A percentile compares a stretch with the other conserved stretches of the same genome.
Evolutionary conservation across 306 rosid species (phyloP).

Genomic region (Citrullus colocynthis): DNA sequence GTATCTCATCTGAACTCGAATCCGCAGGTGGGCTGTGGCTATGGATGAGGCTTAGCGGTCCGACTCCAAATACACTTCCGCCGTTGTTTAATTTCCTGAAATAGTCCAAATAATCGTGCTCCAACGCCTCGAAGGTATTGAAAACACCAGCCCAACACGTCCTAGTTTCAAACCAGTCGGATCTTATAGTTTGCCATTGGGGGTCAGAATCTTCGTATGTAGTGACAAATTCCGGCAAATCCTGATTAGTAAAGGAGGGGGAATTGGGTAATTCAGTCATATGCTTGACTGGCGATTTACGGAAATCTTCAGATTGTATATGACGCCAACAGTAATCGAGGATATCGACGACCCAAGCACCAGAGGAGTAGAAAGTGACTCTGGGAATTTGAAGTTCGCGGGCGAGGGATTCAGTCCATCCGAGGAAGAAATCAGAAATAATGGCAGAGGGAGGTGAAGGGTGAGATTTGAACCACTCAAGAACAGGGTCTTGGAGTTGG

Average conservation of each 20-base stretch:
- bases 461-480: slow-evolving; percentile 32
- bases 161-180: background rate
- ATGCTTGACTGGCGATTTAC: background rate
- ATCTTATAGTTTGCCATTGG: slow-evolving; percentile 4
- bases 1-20: background rate
- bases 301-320: background rate
- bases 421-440: slow-evolving; percentile 43
- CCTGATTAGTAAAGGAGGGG: slow-evolving; percentile 31
- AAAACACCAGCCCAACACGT: slow-evolving; percentile 24
- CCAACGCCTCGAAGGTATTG: slow-evolving; percentile 28
- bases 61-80: slow-evolving; percentile 20
- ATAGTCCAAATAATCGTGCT: slow-evolving; percentile 20
- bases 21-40: background rate
- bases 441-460: slow-evolving; percentile 34
- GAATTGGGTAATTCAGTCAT: slow-evolving; percentile 19
- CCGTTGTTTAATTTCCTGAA: background rate
- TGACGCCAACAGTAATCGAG: slow-evolving; percentile 13
- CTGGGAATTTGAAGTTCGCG: slow-evolving; percentile 20
- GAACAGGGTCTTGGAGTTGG: slow-evolving; percentile 17
- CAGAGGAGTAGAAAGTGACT: slow-evolving; percentile 14
- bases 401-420: slow-evolving; percentile 23
- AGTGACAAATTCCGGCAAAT: slow-evolving; percentile 24
- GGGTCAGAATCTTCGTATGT: slow-evolving; percentile 25
- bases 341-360: slow-evolving; percentile 11
- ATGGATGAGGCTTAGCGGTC: slow-evolving; percentile 25